Conservation (phyloP, 768 basidiomycete genomes). For the Leccinum variicolor region DNA sequence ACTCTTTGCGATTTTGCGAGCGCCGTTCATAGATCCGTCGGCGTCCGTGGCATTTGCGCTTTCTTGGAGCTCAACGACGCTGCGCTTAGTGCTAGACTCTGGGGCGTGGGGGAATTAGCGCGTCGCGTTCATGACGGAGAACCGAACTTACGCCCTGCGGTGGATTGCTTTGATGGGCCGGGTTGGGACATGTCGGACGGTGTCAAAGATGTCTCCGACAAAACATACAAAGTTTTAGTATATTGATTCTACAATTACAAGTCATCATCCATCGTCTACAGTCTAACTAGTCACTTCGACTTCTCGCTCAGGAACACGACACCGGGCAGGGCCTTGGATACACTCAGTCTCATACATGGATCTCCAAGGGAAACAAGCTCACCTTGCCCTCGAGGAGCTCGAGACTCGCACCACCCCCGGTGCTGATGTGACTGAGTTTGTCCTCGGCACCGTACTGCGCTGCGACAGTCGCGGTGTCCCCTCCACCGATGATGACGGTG, state of each 20-base stretch:
- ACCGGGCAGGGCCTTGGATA: constrained; percentile 73
- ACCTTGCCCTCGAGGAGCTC: constrained; percentile 99
- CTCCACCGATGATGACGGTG: constrained; percentile 93
- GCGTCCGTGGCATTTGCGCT: constrained; percentile 10
- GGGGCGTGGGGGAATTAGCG: not conserved
- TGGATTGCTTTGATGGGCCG: constrained; percentile 7
- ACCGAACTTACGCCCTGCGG: constrained; percentile 10
- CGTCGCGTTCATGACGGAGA: not conserved
- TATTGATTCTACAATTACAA: constrained; percentile 20
- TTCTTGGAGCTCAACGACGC: constrained; percentile 11
- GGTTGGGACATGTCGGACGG: constrained; percentile 12
- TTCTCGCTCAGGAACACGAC: constrained; percentile 90
- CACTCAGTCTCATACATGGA: constrained; percentile 13
- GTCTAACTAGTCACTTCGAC: constrained; percentile 22
- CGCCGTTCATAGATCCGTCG: constrained; percentile 13
- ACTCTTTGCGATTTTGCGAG: constrained; percentile 27
- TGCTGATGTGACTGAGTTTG: constrained; percentile 93
- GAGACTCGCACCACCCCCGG: constrained; percentile 90
- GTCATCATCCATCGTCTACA: constrained; percentile 10
- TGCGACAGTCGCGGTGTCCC: constrained; percentile 94
- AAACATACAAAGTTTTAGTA: constrained; percentile 6
- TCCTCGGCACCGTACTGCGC: constrained; percentile 84
- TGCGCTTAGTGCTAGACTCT: constrained; percentile 20
- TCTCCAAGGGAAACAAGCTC: constrained; percentile 12
- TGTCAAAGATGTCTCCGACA: no score